Evolutionary conservation across 306 rosid genomes (phyloP).

Genomic region (Lupinus albus): DNA sequence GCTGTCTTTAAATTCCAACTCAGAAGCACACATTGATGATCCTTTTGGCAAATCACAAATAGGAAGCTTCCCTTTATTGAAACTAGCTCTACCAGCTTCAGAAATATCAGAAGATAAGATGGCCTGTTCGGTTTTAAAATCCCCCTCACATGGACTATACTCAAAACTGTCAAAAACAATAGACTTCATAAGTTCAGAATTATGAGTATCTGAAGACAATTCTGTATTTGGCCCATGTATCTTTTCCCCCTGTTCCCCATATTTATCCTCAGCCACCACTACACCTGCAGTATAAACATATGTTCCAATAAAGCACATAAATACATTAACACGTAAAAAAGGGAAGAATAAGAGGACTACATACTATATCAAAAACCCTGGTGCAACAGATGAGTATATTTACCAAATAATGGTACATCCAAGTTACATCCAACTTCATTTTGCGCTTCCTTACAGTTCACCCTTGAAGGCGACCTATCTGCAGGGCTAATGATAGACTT

Average conservation of each 20-base stretch:
- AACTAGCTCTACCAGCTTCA: constrained; percentile 50
- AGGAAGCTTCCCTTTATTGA: constrained; percentile 39
- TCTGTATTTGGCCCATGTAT: constrained; percentile 39
- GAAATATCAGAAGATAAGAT: constrained; percentile 45
- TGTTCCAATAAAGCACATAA: constrained; percentile 8
- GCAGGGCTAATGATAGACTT: constrained; percentile 40
- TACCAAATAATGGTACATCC: constrained; percentile 50
- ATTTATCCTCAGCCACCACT: constrained; percentile 40
- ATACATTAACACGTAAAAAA: constrained; percentile 16
- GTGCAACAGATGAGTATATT: constrained; percentile 12
- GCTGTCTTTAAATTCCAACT: constrained; percentile 38
- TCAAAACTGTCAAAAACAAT: constrained; percentile 55
- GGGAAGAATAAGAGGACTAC: constrained; percentile 22
- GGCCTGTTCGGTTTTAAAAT: constrained; percentile 38
- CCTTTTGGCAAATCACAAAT: constrained; percentile 43
- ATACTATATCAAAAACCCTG: constrained; percentile 13
- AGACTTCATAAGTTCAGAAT: constrained; percentile 43
- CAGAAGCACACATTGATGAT: constrained; percentile 46
- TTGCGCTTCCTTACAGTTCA: constrained; percentile 43
- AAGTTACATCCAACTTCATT: constrained; percentile 38
- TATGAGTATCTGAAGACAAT: constrained; percentile 35
- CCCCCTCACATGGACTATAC: constrained; percentile 46
- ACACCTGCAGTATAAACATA: constrained; percentile 43
- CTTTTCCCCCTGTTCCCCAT: constrained; percentile 42
- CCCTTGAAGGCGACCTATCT: constrained; percentile 38